Conservation (phyloP, 2,329 filamentous ascomycete species). For the Trichophyton mentagrophytes region DNA sequence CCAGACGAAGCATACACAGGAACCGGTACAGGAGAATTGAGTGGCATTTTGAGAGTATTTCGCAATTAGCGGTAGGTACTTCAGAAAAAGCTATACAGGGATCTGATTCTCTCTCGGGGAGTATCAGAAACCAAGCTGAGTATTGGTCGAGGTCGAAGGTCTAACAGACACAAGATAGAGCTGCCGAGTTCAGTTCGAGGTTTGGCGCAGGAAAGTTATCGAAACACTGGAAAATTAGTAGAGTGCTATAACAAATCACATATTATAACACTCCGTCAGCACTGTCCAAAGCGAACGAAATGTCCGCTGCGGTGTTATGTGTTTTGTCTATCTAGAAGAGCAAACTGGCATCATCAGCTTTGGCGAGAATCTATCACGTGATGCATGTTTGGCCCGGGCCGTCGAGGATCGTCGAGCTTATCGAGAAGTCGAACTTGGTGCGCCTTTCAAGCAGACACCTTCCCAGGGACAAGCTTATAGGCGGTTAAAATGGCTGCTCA, state of each 20-base stretch:
- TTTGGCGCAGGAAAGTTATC: background rate
- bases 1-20: constrained; percentile 35
- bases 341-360: background rate
- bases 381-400: background rate
- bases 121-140: background rate
- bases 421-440: background rate
- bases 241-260: background rate
- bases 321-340: background rate
- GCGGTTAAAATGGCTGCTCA: constrained; percentile 56
- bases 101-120: background rate
- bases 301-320: constrained; percentile 17
- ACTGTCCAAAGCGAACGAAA: background rate
- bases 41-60: background rate
- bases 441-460: background rate
- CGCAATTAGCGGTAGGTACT: background rate
- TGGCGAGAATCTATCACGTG: background rate
- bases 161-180: background rate
- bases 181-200: constrained; percentile 2
- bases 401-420: background rate
- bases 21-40: constrained; percentile 21
- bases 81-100: background rate
- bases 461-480: background rate
- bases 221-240: background rate
- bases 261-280: background rate
- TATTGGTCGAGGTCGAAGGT: background rate